A percentile compares a stretch with the other conserved stretches of the same genome.
phyloP scores from a whole-genome alignment of 2,329 filamentous ascomycete species.

The Pseudogymnoascus sp. region DNA sequence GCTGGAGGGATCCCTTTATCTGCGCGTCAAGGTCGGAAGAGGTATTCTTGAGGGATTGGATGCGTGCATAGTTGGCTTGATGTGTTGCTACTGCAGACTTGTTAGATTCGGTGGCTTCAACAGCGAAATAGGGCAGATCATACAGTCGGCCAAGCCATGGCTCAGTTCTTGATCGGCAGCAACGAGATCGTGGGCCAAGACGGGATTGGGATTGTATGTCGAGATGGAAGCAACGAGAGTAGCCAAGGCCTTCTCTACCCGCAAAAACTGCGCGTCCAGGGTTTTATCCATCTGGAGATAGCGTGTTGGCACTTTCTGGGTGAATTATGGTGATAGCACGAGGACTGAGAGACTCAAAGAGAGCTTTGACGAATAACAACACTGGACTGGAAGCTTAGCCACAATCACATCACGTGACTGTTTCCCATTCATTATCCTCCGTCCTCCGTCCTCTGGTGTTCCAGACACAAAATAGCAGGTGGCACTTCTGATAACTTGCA shows the following conservation, averaged over 20 bases:
- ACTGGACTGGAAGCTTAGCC: background rate
- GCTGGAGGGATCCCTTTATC: constrained; percentile 63
- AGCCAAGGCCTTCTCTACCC: constrained; percentile 60
- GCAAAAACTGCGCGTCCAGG: constrained; percentile 58
- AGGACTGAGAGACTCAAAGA: background rate
- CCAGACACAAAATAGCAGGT: background rate
- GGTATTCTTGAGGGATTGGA: constrained; percentile 61
- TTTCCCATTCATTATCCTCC: too few relatives aligned
- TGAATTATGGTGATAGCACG: background rate
- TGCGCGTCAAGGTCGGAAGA: constrained; percentile 62
- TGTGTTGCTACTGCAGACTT: constrained; percentile 57
- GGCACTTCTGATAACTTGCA: background rate
- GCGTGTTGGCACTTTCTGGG: background rate
- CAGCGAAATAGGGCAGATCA: constrained; percentile 16
- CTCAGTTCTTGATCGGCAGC: constrained; percentile 63
- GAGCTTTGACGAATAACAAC: background rate
- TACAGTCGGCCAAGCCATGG: constrained; percentile 60
- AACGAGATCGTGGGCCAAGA: constrained; percentile 62
- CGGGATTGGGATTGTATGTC: constrained; percentile 70
- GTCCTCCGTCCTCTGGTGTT: background rate
- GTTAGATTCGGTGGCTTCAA: background rate
- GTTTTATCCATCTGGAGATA: constrained; percentile 50
- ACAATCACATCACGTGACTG: background rate
- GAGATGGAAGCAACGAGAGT: constrained; percentile 72
- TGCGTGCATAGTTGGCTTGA: constrained; percentile 66